phyloP scores from a whole-genome alignment of 1,139 yeast genomes.

The Diutina scorzettiae region DNA sequence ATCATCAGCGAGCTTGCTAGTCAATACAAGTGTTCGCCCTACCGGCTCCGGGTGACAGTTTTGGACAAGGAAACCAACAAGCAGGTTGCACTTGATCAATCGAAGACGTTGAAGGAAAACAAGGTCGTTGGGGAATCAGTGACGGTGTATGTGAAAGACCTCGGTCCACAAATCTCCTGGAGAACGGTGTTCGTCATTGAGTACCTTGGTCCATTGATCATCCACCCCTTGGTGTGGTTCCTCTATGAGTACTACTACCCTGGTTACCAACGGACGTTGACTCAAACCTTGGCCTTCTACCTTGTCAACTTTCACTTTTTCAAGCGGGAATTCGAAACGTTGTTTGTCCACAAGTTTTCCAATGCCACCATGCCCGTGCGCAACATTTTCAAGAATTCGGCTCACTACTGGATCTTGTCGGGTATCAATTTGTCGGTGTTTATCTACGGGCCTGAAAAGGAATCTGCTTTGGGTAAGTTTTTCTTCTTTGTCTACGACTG shows the following conservation, averaged over 20 bases:
- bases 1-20: slow-evolving; percentile 2
- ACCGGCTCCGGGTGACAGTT: neutral
- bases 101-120: slow-evolving; percentile 21
- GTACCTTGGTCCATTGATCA: slow-evolving; percentile 76
- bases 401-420: slow-evolving; percentile 84
- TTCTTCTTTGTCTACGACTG: slow-evolving; percentile 18
- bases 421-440: slow-evolving; percentile 64
- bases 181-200: slow-evolving; percentile 76
- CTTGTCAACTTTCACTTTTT: slow-evolving; percentile 63
- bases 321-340: slow-evolving; percentile 82
- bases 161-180: slow-evolving; percentile 94
- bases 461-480: slow-evolving; percentile 6
- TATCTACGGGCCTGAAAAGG: slow-evolving; percentile 28
- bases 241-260: slow-evolving; percentile 1
- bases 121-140: slow-evolving; percentile 16
- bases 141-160: slow-evolving; percentile 55
- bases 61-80: slow-evolving; percentile 16
- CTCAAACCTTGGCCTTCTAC: slow-evolving; percentile 41
- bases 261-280: slow-evolving; percentile 24
- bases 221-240: slow-evolving; percentile 58
- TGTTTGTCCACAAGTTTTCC: slow-evolving; percentile 75
- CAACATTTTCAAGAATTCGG: slow-evolving; percentile 78
- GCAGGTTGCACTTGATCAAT: slow-evolving; percentile 22
- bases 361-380: slow-evolving; percentile 84
- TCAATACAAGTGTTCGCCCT: neutral